Conservation (phyloP, 805 yeast genomes). For the Cyberlindnera galapagoensis region DNA sequence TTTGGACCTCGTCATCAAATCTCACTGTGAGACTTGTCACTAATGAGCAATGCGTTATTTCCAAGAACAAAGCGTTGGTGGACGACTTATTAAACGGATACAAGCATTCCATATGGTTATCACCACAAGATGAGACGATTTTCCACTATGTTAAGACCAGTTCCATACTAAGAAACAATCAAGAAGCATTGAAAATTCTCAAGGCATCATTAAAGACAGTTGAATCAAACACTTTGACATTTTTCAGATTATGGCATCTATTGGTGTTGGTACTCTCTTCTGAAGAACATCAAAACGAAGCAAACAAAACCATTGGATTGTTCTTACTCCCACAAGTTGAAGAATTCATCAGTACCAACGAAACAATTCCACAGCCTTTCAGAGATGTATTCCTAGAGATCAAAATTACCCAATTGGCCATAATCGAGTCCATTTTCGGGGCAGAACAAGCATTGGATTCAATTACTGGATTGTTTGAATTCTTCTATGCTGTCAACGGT, state of each 20-base stretch:
- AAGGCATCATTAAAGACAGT: constrained; percentile 37
- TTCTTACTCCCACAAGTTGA: constrained; percentile 43
- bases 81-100: constrained; percentile 5
- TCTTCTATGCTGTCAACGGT: constrained; percentile 45
- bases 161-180: constrained; percentile 36
- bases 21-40: constrained; percentile 9
- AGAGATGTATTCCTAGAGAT: constrained; percentile 46
- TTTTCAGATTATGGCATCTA: constrained; percentile 61
- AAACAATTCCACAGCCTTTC: constrained; percentile 3
- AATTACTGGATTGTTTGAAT: constrained; percentile 58
- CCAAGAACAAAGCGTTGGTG: constrained; percentile 1
- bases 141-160: constrained; percentile 44
- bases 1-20: constrained; percentile 15
- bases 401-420: constrained; percentile 66
- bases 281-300: constrained; percentile 47
- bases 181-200: constrained; percentile 38
- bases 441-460: constrained; percentile 51
- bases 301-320: constrained; percentile 46
- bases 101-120: constrained; percentile 15
- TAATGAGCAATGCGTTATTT: constrained; percentile 6
- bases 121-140: constrained; percentile 3
- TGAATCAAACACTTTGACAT: constrained; percentile 29
- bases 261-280: constrained; percentile 58
- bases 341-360: constrained; percentile 18
- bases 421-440: constrained; percentile 59